Conservation (phyloP, 768 basidiomycete genomes). For the Suillus lakei region DNA sequence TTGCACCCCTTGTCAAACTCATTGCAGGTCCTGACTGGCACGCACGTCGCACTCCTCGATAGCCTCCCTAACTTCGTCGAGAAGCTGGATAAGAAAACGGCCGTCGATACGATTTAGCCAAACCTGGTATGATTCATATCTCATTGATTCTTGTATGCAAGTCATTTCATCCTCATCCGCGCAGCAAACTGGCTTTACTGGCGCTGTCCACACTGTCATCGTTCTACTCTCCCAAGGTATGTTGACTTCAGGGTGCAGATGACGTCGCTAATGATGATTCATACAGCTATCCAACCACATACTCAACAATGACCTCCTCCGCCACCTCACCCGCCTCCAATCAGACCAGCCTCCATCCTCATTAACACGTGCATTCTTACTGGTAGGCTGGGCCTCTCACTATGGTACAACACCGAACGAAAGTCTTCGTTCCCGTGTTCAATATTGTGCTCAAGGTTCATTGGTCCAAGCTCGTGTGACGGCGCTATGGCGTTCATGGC, state of each 20-base stretch:
- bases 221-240: conserved; percentile 81
- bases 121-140: conserved; percentile 66
- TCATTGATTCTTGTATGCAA: not conserved
- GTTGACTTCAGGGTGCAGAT: conserved; percentile 7
- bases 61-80: conserved; percentile 83
- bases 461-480: conserved; percentile 95
- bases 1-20: conserved; percentile 82
- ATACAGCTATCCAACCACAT: conserved; percentile 84
- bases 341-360: conserved; percentile 89
- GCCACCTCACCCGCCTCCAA: conserved; percentile 91
- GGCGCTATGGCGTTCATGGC: conserved; percentile 95
- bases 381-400: conserved; percentile 83
- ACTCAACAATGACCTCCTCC: conserved; percentile 94
- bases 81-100: conserved; percentile 83
- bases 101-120: conserved; percentile 91
- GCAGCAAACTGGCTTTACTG: conserved; percentile 94
- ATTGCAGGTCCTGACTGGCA: conserved; percentile 91
- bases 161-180: not conserved
- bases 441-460: conserved; percentile 80
- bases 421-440: conserved; percentile 97
- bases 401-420: conserved; percentile 92
- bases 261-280: conserved; percentile 6
- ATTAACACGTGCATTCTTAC: conserved; percentile 98
- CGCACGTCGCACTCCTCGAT: conserved; percentile 92
- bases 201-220: conserved; percentile 91